Percentiles rank a stretch among this genome's conserved stretches.
These are phyloP conservation scores for Arthrobotrys conoides DNA, from an alignment of 2,329 filamentous ascomycete species.

Conservation along the genomic window DNA sequence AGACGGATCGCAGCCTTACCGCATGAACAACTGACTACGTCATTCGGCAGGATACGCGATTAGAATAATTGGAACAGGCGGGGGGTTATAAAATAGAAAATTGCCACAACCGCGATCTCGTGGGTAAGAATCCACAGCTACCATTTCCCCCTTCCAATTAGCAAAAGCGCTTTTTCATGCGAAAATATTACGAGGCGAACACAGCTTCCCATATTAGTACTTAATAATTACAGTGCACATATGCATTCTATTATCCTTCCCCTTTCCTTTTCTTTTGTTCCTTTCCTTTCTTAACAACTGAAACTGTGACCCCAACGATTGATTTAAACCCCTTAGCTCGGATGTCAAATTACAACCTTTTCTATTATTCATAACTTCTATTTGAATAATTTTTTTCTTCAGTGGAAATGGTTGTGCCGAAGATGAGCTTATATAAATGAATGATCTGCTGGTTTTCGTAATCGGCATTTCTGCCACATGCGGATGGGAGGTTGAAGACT, in stretches of 20 bases:
- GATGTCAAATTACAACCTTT: slow-evolving; percentile 98
- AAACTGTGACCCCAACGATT: background rate
- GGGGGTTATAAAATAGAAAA: background rate
- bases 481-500: slow-evolving; percentile 27
- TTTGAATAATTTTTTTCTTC: slow-evolving; percentile 65
- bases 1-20: background rate
- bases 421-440: slow-evolving; percentile 92
- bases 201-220: slow-evolving; percentile 19
- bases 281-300: background rate
- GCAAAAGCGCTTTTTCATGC: background rate
- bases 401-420: slow-evolving; percentile 96
- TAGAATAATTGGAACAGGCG: slow-evolving; percentile 38
- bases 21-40: background rate
- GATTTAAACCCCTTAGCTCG: slow-evolving; percentile 75
- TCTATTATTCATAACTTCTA: slow-evolving; percentile 70
- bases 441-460: slow-evolving; percentile 27
- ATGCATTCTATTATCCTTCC: slow-evolving; percentile 3
- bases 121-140: background rate
- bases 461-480: slow-evolving; percentile 36
- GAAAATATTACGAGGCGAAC: background rate
- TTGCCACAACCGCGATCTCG: background rate
- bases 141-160: background rate
- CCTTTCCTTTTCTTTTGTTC: background rate
- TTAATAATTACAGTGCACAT: slow-evolving; percentile 32
- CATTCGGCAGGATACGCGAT: background rate